Evolutionary conservation across 495 filamentous ascomycete species (phyloP).

Genomic region (Aspergillus hancockii): DNA sequence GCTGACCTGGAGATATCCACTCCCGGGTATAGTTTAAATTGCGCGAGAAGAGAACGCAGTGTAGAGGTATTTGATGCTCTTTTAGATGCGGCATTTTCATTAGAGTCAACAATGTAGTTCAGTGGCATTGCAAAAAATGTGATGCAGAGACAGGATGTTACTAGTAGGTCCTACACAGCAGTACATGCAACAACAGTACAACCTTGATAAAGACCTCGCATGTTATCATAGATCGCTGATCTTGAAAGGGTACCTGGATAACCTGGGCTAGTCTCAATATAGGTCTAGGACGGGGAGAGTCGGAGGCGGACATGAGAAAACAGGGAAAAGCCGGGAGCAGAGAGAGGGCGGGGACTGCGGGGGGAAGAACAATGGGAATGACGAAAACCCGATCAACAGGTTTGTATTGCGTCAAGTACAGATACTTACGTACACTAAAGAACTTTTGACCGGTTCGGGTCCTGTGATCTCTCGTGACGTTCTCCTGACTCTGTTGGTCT

Average conservation of each 20-base stretch:
- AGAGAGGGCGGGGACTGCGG: neutral
- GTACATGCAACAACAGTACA: no score
- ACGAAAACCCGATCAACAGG: neutral
- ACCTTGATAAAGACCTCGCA: no score
- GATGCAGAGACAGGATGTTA: no score
- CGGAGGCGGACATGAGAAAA: neutral
- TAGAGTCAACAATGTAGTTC: no score
- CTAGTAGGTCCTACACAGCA: no score
- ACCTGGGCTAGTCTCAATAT: no score
- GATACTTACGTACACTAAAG: no score
- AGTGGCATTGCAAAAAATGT: neutral
- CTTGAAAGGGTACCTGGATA: no score
- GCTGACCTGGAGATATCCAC: slow-evolving; percentile 6
- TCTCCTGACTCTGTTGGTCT: neutral
- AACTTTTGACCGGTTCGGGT: no score
- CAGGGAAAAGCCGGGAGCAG: slow-evolving; percentile 1
- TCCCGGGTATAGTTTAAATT: neutral
- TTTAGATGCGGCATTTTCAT: neutral
- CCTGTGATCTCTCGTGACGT: neutral
- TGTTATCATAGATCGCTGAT: no score
- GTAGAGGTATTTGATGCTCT: neutral
- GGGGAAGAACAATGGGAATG: neutral
- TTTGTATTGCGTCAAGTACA: neutral
- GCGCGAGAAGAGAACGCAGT: neutral
- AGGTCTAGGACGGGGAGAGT: neutral